Base-by-base conservation (phyloP, 2,329 filamentous ascomycete species). In the Sporothrix mexicana region DNA sequence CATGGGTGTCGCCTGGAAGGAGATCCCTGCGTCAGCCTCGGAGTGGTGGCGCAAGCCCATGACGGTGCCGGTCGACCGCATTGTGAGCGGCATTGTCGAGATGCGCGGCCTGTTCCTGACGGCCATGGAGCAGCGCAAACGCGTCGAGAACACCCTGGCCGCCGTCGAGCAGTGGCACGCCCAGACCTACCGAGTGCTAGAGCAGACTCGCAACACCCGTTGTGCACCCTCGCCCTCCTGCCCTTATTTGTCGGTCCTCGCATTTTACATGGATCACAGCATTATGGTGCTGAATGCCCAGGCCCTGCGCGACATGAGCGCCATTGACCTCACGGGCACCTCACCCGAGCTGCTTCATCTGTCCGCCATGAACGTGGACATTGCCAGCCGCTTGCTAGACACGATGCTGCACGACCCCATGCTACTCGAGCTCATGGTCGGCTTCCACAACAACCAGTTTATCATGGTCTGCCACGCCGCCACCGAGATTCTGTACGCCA, bases 391-490 rank as follows among this genome's bases (percentile, higher is more conserved):
- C 10, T 70, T 76, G 71, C 71, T 76, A 2, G 71, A 76, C 30
- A 72, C 74, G 15, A 75, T 74, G 61, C 75, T 77, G 41, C 67
- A 74, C 41, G 70, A 78, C 55, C 51, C 59, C 3, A 45, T 73
- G 5, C 25, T 78, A 53, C 53, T 69, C 0, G 76, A 78, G 7
- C 68, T 77, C 9, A 73, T 74, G 68, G 45, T 77, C 7, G 77
- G 77, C 6, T 76, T 75, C 67, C 77, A 78, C 57, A 78, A 78
- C 70, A 78, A 78, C 64, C 76, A 77, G 43, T 74, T 77, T 8
- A 77, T 77, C 30, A 78, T 77, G 75, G 75, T 78, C n/a, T 77
- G 74, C 66, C 77, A 78, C 47, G 76, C 77, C 2, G 76, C 74
- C 13, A 77, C 76, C 0, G 77, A 78, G 72, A 76, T 78, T 25